Evolutionary conservation across 2,329 filamentous ascomycete genomes (phyloP).

Genomic region (Stemphylium lycopersici): DNA sequence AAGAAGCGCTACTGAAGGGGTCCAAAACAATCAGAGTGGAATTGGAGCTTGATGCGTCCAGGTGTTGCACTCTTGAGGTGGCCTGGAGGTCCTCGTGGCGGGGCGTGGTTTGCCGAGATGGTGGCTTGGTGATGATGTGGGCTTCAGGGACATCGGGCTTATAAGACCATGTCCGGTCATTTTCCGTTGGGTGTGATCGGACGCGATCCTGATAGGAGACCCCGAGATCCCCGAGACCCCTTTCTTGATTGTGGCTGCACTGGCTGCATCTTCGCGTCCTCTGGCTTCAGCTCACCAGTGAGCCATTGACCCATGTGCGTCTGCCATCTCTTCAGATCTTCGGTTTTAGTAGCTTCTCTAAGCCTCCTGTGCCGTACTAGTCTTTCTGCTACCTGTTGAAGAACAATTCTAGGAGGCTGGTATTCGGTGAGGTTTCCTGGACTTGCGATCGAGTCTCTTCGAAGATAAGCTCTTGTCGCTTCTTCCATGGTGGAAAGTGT

Average conservation of each 20-base stretch:
- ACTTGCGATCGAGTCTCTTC: constrained; percentile 41
- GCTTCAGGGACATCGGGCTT: background rate
- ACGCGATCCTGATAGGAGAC: constrained; percentile 6
- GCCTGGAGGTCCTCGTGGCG: background rate
- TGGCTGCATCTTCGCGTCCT: constrained; percentile 28
- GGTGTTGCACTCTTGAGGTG: background rate
- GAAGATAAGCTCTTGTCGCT: constrained; percentile 50
- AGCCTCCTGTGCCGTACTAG: constrained; percentile 54
- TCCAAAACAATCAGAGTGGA: too few species aligned
- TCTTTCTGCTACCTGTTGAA: constrained; percentile 56
- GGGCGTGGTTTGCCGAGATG: background rate
- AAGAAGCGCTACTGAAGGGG: background rate
- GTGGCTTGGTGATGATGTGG: background rate
- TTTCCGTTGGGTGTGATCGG: constrained; percentile 7
- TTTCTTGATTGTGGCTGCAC: constrained; percentile 5
- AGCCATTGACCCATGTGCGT: constrained; percentile 49
- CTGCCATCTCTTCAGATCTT: constrained; percentile 45
- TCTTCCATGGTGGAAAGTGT: constrained; percentile 54
- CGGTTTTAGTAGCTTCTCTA: constrained; percentile 48
- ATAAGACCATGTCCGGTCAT: background rate
- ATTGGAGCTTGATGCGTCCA: background rate
- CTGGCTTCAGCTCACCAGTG: constrained; percentile 40
- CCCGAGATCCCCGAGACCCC: constrained; percentile 14
- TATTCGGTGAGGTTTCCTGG: constrained; percentile 51
- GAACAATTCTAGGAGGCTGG: constrained; percentile 52